A percentile compares a stretch with the other conserved stretches of the same genome.
These are phyloP conservation scores for Ajuga reptans DNA, from an alignment of 305 asterid species.

Conservation along the genomic window DNA sequence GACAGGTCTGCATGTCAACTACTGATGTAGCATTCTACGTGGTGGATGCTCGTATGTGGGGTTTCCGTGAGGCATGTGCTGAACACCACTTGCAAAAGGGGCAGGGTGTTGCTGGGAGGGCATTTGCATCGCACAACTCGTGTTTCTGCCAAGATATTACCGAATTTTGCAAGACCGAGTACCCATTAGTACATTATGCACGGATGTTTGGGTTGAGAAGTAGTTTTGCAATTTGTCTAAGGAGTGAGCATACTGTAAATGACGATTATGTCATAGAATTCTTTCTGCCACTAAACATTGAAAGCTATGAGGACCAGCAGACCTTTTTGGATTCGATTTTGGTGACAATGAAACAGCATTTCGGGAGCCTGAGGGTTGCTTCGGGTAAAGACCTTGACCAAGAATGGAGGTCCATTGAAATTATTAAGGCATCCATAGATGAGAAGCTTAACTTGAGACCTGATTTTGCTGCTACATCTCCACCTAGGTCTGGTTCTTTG, in stretches of 20 bases:
- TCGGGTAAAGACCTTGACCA: constrained; percentile 69
- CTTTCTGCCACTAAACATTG: constrained; percentile 49
- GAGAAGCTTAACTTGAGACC: constrained; percentile 37
- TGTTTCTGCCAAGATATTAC: constrained; percentile 71
- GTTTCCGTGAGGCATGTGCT: constrained; percentile 80
- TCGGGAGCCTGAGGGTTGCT: constrained; percentile 72
- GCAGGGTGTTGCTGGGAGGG: constrained; percentile 86
- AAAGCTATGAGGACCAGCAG: constrained; percentile 42
- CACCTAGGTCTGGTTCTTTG: constrained; percentile 31
- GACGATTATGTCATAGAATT: constrained; percentile 79
- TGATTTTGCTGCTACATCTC: constrained; percentile 33
- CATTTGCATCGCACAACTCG: constrained; percentile 49
- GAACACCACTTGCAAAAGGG: constrained; percentile 89
- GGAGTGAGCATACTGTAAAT: constrained; percentile 68
- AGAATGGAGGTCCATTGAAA: constrained; percentile 63
- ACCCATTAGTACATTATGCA: constrained; percentile 90
- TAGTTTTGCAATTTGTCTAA: constrained; percentile 68
- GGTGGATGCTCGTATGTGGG: constrained; percentile 82
- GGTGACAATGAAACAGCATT: constrained; percentile 62
- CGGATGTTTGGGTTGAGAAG: constrained; percentile 65
- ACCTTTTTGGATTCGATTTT: constrained; percentile 54
- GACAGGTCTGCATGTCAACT: constrained; percentile 82
- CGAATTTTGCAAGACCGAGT: constrained; percentile 65
- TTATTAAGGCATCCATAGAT: constrained; percentile 42
- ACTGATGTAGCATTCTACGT: constrained; percentile 73